Percentiles rank a stretch among this genome's conserved stretches.
These are phyloP conservation scores for Venturia aucupariae DNA, from an alignment of 2,329 filamentous ascomycete species.

Conservation along the genomic window DNA sequence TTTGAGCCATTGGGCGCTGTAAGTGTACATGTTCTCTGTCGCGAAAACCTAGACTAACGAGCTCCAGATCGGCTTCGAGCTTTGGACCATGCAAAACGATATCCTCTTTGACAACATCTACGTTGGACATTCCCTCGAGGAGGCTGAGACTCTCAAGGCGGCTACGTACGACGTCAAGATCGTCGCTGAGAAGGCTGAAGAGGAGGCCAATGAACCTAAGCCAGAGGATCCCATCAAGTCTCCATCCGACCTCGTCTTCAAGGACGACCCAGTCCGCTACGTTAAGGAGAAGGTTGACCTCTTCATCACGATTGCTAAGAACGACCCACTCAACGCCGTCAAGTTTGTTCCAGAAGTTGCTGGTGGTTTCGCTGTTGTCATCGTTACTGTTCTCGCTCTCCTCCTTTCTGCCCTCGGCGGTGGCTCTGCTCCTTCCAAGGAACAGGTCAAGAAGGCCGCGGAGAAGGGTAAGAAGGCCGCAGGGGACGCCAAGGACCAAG, in stretches of 20 bases:
- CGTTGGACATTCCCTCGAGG: constrained; percentile 92
- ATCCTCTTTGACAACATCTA: constrained; percentile 99
- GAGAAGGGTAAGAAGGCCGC: constrained; percentile 67
- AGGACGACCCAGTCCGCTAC: constrained; percentile 80
- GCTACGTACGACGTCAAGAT: constrained; percentile 90
- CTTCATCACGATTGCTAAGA: constrained; percentile 76
- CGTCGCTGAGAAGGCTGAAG: constrained; percentile 68
- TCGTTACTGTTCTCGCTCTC: constrained; percentile 61
- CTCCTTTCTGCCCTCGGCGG: constrained; percentile 57
- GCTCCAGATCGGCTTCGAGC: constrained; percentile 84
- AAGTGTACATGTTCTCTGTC: constrained; percentile 39
- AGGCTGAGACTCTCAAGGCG: constrained; percentile 78
- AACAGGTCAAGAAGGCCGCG: constrained; percentile 61
- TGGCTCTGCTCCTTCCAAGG: constrained; percentile 52
- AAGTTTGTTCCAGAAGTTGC: constrained; percentile 89
- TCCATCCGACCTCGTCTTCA: constrained; percentile 68
- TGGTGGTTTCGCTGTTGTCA: constrained; percentile 63
- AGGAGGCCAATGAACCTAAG: constrained; percentile 75
- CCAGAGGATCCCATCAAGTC: constrained; percentile 54
- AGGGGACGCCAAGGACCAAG: constrained; percentile 56
- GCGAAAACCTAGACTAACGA: neutral
- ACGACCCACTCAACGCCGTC: constrained; percentile 73
- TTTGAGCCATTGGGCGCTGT: constrained; percentile 97
- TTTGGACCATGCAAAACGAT: constrained; percentile 99
- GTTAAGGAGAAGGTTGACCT: constrained; percentile 88